These are phyloP conservation scores for Volvox reticuliferus DNA, from an alignment of 139 green algal genomes.

Conservation along the genomic window DNA sequence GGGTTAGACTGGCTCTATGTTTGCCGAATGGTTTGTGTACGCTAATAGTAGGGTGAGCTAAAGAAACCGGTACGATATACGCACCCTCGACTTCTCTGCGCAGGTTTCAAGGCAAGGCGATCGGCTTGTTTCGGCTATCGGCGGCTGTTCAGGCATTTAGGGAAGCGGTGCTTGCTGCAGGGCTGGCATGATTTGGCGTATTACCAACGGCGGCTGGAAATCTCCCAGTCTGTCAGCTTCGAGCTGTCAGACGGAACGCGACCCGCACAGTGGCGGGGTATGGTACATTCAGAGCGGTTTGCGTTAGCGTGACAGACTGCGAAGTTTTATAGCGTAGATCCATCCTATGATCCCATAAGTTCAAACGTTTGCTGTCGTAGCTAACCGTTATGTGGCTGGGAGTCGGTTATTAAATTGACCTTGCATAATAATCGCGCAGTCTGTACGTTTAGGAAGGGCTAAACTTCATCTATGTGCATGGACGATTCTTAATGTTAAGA, in stretches of 20 bases:
- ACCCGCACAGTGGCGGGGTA: neutral
- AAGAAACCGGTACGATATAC: too few relatives aligned
- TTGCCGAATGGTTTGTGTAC: too few relatives aligned
- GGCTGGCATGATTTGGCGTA: neutral
- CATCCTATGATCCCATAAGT: neutral
- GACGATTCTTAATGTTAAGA: too few relatives aligned
- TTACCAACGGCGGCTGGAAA: neutral
- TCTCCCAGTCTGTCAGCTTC: too few relatives aligned
- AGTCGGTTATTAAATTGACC: too few relatives aligned
- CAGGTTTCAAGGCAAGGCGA: conserved; percentile 39
- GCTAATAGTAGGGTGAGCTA: too few relatives aligned
- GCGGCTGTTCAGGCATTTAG: neutral
- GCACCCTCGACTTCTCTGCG: neutral
- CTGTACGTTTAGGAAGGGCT: too few relatives aligned
- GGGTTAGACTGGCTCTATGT: too few relatives aligned
- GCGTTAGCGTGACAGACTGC: neutral
- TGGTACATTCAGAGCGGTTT: neutral
- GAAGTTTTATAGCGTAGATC: neutral
- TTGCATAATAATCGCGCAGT: too few relatives aligned
- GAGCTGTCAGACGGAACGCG: neutral
- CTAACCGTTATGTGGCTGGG: too few relatives aligned
- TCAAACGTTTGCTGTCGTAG: neutral
- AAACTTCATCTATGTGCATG: too few relatives aligned
- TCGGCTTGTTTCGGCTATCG: neutral
- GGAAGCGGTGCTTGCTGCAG: neutral